These are phyloP conservation scores for Quercus engelmannii DNA, from an alignment of 306 rosid species.

Conservation along the genomic window DNA sequence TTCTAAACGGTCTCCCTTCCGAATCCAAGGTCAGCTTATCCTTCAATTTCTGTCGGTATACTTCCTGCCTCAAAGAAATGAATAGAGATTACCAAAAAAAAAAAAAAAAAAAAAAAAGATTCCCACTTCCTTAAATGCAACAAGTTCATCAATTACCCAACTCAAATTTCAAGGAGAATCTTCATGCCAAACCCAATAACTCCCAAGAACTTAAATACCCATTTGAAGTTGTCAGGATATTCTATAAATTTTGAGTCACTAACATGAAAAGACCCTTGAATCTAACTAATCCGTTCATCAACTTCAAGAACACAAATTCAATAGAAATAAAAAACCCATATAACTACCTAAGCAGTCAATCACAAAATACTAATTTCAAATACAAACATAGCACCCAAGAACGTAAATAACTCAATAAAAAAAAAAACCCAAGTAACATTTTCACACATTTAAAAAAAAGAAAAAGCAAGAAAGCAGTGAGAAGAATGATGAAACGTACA, in stretches of 20 bases:
- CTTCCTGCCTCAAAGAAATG: conserved; percentile 37
- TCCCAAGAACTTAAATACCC: neutral
- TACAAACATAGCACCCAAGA: neutral
- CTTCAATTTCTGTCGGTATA: conserved; percentile 49
- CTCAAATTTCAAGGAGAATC: neutral
- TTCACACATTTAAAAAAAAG: too few relatives aligned
- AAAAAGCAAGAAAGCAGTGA: neutral
- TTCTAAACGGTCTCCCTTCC: conserved; percentile 68
- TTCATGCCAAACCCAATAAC: neutral
- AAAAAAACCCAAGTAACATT: neutral
- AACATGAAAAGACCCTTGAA: too few relatives aligned
- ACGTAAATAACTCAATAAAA: neutral
- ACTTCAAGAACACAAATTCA: neutral
- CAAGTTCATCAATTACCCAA: neutral
- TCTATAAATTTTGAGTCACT: neutral
- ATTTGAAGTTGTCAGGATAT: neutral
- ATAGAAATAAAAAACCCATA: neutral
- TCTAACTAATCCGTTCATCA: neutral
- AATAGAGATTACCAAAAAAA: neutral
- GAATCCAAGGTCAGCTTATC: conserved; percentile 59
- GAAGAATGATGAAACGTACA: conserved; percentile 22
- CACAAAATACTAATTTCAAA: neutral
- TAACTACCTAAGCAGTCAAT: too few relatives aligned
- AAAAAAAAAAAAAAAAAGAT: neutral
- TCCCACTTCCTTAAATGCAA: neutral